A percentile compares a stretch with the other conserved stretches of the same genome.
These are phyloP conservation scores for Alternaria angustiovoidea DNA, from an alignment of 2,329 filamentous ascomycete species.

Conservation along the genomic window DNA sequence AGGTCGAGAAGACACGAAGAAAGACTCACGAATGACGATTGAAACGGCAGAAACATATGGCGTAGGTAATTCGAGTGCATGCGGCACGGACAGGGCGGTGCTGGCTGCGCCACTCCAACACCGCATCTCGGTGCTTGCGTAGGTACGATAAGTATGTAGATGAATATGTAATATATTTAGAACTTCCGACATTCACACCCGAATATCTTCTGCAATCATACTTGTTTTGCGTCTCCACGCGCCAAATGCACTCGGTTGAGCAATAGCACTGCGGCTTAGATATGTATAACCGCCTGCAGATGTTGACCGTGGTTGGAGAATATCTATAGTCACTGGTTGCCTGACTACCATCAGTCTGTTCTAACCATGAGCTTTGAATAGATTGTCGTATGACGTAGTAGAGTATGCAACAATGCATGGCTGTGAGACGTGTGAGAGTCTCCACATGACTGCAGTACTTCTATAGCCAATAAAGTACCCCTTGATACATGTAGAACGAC, in stretches of 20 bases:
- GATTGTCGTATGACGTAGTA: background rate
- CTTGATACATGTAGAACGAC: background rate
- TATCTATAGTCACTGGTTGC: background rate
- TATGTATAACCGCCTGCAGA: background rate
- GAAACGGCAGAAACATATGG: background rate
- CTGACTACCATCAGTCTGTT: background rate
- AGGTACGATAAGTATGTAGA: background rate
- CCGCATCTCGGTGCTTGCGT: background rate
- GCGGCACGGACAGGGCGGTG: slow-evolving; percentile 8
- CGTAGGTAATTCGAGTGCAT: background rate
- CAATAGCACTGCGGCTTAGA: background rate
- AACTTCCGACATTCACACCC: background rate
- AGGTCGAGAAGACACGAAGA: background rate
- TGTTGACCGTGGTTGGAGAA: background rate
- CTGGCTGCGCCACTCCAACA: slow-evolving; percentile 1
- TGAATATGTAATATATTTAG: background rate
- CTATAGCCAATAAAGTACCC: background rate
- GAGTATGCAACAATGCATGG: background rate
- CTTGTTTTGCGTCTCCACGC: background rate
- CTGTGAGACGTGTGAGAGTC: background rate
- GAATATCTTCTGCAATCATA: background rate
- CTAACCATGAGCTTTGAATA: background rate
- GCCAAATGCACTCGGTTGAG: background rate
- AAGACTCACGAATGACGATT: slow-evolving; percentile 8
- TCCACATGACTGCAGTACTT: background rate